Evolutionary conservation across 306 rosid species (phyloP).

Genomic region (Acacia melanoxylon): DNA sequence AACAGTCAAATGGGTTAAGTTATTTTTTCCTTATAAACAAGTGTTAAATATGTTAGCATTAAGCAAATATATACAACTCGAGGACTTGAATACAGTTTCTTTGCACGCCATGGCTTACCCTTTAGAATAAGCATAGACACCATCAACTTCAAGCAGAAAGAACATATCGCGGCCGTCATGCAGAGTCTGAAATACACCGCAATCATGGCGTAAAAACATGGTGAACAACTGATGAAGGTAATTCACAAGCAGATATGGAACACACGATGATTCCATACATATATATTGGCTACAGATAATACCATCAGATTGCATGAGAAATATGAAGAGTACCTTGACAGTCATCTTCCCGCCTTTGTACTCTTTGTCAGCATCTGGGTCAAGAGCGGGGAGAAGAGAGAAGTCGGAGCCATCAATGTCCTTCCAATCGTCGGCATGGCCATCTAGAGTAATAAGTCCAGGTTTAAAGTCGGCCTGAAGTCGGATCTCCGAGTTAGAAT

Average conservation of each 20-base stretch:
- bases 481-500: slow-evolving; percentile 64
- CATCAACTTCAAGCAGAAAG: slow-evolving; percentile 81
- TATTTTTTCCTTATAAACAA: no score
- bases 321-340: slow-evolving; percentile 57
- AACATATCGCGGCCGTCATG: slow-evolving; percentile 87
- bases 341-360: slow-evolving; percentile 76
- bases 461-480: slow-evolving; percentile 62
- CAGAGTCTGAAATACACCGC: slow-evolving; percentile 60
- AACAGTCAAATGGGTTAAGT: background rate
- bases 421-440: slow-evolving; percentile 91
- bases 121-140: slow-evolving; percentile 69
- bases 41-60: background rate
- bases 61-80: background rate
- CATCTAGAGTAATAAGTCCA: slow-evolving; percentile 79
- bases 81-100: background rate
- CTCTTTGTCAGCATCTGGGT: slow-evolving; percentile 73
- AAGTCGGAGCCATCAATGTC: slow-evolving; percentile 76
- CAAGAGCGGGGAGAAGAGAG: slow-evolving; percentile 84
- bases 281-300: background rate
- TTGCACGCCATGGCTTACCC: slow-evolving; percentile 58
- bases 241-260: background rate
- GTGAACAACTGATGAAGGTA: background rate
- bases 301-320: background rate
- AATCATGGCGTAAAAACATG: background rate
- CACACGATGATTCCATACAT: background rate